These are phyloP conservation scores for Globisporangium acanthophoron DNA, from an alignment of 352 stramenopile genomes.

Conservation along the genomic window DNA sequence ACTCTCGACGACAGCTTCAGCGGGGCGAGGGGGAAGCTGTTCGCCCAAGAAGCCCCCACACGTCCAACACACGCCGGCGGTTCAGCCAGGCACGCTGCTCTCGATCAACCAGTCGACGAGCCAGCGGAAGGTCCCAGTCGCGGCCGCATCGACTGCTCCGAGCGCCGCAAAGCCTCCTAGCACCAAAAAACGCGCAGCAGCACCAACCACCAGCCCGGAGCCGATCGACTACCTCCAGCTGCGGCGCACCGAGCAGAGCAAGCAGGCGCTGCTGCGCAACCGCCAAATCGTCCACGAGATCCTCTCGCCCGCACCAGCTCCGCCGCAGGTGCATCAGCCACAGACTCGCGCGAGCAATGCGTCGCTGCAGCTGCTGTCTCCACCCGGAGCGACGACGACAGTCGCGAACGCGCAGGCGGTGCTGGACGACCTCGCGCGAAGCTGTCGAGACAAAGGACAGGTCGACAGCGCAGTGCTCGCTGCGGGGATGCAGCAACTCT, in stretches of 20 bases:
- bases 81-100: slow-evolving; percentile 5
- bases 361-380: neutral
- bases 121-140: neutral
- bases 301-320: slow-evolving; percentile 16
- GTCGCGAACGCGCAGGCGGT: neutral
- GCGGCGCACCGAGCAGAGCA: slow-evolving; percentile 53
- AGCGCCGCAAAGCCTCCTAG: neutral
- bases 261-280: slow-evolving; percentile 37
- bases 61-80: neutral
- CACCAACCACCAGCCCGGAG: slow-evolving; percentile 19
- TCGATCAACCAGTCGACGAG: slow-evolving; percentile 2
- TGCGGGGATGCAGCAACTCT: slow-evolving; percentile 21
- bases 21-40: neutral
- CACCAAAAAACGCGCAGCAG: neutral
- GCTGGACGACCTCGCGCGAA: slow-evolving; percentile 5
- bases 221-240: slow-evolving; percentile 64
- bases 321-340: neutral
- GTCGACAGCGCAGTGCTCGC: slow-evolving; percentile 17
- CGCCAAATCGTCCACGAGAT: slow-evolving; percentile 48
- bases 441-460: slow-evolving; percentile 16
- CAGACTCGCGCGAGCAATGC: neutral
- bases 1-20: neutral
- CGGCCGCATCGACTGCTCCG: neutral
- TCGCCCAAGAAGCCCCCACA: slow-evolving; percentile 6
- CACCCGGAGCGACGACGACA: neutral